Conservation (phyloP, 2,329 filamentous ascomycete species). For the Cercospora nicotianae region DNA sequence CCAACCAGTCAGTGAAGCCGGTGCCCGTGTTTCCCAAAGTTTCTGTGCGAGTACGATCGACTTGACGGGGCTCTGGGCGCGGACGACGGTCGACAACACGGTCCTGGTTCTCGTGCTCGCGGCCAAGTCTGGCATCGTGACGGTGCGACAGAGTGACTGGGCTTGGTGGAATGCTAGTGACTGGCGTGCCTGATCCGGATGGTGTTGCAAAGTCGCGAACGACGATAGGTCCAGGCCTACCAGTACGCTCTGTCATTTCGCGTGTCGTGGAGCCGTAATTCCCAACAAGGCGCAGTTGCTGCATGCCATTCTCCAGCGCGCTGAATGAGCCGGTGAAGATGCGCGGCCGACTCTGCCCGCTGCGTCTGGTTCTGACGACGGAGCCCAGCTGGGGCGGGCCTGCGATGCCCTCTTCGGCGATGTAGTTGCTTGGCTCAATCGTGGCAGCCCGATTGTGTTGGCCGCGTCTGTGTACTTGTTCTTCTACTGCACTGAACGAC, state of each 20-base stretch:
- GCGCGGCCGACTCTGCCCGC: conserved; percentile 23
- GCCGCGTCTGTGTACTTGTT: conserved; percentile 20
- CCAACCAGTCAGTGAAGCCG: not conserved
- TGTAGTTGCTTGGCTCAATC: conserved; percentile 21
- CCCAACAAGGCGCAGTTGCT: not conserved
- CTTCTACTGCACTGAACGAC: conserved; percentile 29
- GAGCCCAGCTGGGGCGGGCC: conserved; percentile 15
- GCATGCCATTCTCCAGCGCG: conserved; percentile 27
- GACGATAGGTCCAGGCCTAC: conserved; percentile 2
- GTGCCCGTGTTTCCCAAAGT: conserved; percentile 3
- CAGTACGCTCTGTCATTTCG: not conserved
- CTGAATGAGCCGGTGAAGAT: conserved; percentile 33
- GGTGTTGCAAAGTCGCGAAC: conserved; percentile 18
- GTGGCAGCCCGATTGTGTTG: conserved; percentile 22
- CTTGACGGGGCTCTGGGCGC: not conserved
- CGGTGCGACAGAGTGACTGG: conserved; percentile 24
- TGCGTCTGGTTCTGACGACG: conserved; percentile 12
- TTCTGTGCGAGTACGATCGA: not conserved
- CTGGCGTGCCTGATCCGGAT: conserved; percentile 7
- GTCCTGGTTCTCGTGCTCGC: not conserved
- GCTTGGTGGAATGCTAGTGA: conserved; percentile 21
- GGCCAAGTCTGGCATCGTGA: conserved; percentile 14
- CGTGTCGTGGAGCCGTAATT: not conserved
- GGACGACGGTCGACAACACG: not conserved
- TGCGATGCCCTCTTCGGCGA: not conserved